Percentiles rank a stretch among this genome's conserved stretches.
Conservation (phyloP, 805 yeast species). For the Candida vaughaniae region DNA sequence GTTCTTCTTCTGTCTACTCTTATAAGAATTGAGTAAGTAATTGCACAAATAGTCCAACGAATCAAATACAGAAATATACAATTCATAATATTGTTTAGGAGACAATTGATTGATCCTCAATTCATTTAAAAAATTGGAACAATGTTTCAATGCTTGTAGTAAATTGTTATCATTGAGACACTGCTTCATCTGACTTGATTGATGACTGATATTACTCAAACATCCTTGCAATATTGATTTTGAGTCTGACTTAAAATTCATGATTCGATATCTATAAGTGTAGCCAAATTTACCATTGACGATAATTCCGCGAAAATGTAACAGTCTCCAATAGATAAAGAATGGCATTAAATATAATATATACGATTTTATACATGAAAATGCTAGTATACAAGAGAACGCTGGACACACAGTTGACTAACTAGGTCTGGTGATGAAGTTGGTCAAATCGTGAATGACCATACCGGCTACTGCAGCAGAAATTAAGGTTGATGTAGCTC, state of each 20-base stretch:
- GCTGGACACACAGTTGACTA: background rate
- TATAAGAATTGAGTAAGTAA: conserved; percentile 66
- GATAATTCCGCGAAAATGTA: too few species aligned
- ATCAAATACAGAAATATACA: conserved; percentile 82
- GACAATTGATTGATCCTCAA: conserved; percentile 70
- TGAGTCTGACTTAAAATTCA: conserved; percentile 8
- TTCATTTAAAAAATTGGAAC: conserved; percentile 78
- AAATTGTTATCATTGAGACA: conserved; percentile 64
- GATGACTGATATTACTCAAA: conserved; percentile 55
- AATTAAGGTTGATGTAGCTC: conserved; percentile 52
- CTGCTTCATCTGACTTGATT: conserved; percentile 72
- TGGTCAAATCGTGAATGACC: conserved; percentile 51
- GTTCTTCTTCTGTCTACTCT: conserved; percentile 52
- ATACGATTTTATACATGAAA: too few species aligned
- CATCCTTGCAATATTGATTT: conserved; percentile 23
- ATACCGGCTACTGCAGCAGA: conserved; percentile 64
- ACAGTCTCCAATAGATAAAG: too few species aligned
- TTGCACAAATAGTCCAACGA: conserved; percentile 67
- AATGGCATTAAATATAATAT: too few species aligned
- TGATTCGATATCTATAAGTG: too few species aligned
- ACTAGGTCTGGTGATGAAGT: conserved; percentile 14
- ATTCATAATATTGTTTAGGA: conserved; percentile 92
- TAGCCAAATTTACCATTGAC: too few species aligned
- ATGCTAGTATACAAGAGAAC: conserved; percentile 1
- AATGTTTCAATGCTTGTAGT: conserved; percentile 86